Evolutionary conservation across 192 early-diverging fungal species (phyloP), one percentile per base, ranked within the genome.

Genomic region (Umbelopsis ramanniana): DNA sequence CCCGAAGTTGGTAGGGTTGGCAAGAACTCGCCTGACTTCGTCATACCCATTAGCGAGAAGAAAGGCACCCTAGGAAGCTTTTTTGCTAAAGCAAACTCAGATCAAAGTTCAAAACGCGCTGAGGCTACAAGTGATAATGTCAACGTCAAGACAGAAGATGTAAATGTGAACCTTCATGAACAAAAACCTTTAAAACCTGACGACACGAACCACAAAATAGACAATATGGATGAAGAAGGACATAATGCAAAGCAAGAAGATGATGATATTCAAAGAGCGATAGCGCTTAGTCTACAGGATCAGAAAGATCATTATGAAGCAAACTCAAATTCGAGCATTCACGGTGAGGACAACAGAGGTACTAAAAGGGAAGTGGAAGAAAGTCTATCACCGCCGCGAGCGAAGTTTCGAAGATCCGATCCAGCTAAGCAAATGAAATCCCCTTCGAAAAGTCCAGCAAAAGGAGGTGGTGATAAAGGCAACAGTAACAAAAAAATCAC

Each of bases 11-110:
- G 83, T 29, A 79, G 70, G 23, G 80, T 84, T 8, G 46, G 60
- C 22, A 83, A 81, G 52, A 76, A 83, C 60, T 85, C 84, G 12
- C 78, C 82, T 0, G 75, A 78, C 26, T 85, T 81, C 23, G 75
- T 83, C 53, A 54, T 69, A n/a, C 86, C 86, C 4, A 76, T 83
- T 57, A 79, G 77, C 68, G 17, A 76, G 67, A 66, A 77, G 70
- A 60, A 79, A 77, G 70, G 79, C 69, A 35, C 52, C 74, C 68
- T 81, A 54, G 67, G 67, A 72, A 40, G 74, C 71, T 66, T 78
- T 76, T 67, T 52, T 70, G 26, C 26, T 70, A 22, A 76, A 76
- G 33, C 12, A 55, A 71, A n/a, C 21, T 2, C n/a, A 33, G 17
- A 5, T 6, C 22, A 23, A 46, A 45, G 33, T 43, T 67, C 38